Evolutionary conservation across 306 rosid genomes (phyloP).

Genomic region (Albizia julibrissin): DNA sequence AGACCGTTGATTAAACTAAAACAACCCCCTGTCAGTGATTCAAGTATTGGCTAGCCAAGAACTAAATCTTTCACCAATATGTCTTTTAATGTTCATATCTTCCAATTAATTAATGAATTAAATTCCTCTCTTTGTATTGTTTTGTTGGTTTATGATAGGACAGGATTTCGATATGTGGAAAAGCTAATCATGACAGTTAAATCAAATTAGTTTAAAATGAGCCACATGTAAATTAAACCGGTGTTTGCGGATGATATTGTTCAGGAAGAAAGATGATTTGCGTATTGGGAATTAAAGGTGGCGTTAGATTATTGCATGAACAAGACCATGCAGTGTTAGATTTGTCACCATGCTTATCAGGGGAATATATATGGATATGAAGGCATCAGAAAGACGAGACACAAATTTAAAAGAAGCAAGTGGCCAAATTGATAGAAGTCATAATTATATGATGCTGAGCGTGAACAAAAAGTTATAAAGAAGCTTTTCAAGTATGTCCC

Average conservation of each 20-base stretch:
- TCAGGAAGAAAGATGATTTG: background rate
- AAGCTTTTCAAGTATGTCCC: conserved; percentile 52
- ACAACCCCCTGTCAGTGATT: too few species aligned
- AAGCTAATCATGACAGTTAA: conserved; percentile 21
- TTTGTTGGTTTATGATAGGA: conserved; percentile 29
- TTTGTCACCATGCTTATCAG: conserved; percentile 29
- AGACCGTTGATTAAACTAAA: too few species aligned
- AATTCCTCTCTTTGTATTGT: conserved; percentile 22
- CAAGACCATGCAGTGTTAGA: conserved; percentile 34
- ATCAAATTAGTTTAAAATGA: conserved; percentile 25
- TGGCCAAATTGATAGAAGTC: conserved; percentile 42
- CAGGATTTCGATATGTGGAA: conserved; percentile 25
- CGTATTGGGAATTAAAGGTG: conserved; percentile 45
- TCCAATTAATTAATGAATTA: conserved; percentile 34
- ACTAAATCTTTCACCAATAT: conserved; percentile 12
- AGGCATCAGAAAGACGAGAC: conserved; percentile 26
- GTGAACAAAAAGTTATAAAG: conserved; percentile 32
- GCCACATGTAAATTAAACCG: background rate
- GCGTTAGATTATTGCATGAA: conserved; percentile 41
- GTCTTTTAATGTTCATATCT: conserved; percentile 23
- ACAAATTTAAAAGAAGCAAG: conserved; percentile 43
- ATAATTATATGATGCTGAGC: conserved; percentile 38
- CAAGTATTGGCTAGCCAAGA: background rate
- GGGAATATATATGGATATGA: conserved; percentile 20
- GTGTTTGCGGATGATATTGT: conserved; percentile 16